These are phyloP conservation scores for Fistulifera pelliculosa DNA, from an alignment of 108 stramenopile genomes.

Conservation along the genomic window DNA sequence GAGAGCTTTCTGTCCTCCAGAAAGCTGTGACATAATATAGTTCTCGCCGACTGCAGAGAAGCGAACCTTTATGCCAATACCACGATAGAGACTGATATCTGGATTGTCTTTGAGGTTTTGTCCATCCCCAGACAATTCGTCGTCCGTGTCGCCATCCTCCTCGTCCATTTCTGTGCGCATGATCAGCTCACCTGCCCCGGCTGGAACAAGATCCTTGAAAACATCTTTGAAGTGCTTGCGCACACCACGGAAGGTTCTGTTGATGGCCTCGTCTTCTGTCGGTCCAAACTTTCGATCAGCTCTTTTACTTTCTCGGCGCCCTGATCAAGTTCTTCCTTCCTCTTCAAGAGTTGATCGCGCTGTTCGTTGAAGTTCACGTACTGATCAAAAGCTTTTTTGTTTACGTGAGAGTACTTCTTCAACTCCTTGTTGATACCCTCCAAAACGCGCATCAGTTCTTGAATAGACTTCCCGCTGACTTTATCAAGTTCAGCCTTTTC, in stretches of 20 bases:
- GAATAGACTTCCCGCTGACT: slow-evolving; percentile 57
- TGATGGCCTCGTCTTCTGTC: slow-evolving; percentile 99
- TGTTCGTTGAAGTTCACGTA: slow-evolving; percentile 96
- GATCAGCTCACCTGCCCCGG: slow-evolving; percentile 88
- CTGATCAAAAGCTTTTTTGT: slow-evolving; percentile 99
- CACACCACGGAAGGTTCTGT: slow-evolving; percentile 95
- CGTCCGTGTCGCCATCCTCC: slow-evolving; percentile 30
- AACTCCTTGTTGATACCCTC: slow-evolving; percentile 86
- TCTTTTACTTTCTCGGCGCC: slow-evolving; percentile 89
- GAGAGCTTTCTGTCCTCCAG: slow-evolving; percentile 99
- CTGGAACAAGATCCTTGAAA: slow-evolving; percentile 95
- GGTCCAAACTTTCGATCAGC: slow-evolving; percentile 89
- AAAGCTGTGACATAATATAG: slow-evolving; percentile 88
- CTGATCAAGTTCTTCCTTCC: slow-evolving; percentile 87
- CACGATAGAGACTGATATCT: slow-evolving; percentile 80
- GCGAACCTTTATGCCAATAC: slow-evolving; percentile 86
- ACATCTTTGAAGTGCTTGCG: slow-evolving; percentile 95
- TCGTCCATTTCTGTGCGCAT: slow-evolving; percentile 84
- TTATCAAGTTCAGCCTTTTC: slow-evolving; percentile 68
- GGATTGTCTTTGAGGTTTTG: slow-evolving; percentile 42
- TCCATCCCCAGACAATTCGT: slow-evolving; percentile 12
- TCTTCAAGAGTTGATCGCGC: slow-evolving; percentile 79
- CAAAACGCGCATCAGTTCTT: slow-evolving; percentile 73
- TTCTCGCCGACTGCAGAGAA: slow-evolving; percentile 88
- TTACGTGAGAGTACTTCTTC: slow-evolving; percentile 96